Conservation (phyloP, 257 asterid species). For the Jasminum sambac region DNA sequence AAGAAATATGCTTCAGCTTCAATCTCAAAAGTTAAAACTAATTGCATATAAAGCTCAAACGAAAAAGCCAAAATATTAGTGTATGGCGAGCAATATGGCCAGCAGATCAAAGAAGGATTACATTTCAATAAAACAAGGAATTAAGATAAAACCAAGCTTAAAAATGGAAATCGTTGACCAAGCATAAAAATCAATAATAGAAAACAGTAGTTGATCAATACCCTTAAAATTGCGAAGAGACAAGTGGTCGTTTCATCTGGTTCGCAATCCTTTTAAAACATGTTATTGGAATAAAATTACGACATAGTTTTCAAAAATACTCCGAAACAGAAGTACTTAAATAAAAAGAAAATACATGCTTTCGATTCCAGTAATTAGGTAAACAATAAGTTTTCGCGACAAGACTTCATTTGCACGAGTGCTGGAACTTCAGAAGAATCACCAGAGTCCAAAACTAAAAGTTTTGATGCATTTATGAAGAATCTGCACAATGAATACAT, state of each 20-base stretch:
- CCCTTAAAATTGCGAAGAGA: slow-evolving; percentile 20
- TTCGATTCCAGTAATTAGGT: slow-evolving; percentile 38
- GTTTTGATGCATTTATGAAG: slow-evolving; percentile 54
- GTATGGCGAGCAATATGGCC: background rate
- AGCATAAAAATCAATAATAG: slow-evolving; percentile 4
- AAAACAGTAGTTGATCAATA: slow-evolving; percentile 8
- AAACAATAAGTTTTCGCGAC: slow-evolving; percentile 36
- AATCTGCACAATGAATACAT: slow-evolving; percentile 62
- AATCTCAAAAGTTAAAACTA: background rate
- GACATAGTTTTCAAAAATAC: slow-evolving; percentile 39
- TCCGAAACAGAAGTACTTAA: slow-evolving; percentile 25
- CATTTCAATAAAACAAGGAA: slow-evolving; percentile 1
- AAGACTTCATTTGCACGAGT: slow-evolving; percentile 54
- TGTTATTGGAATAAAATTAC: slow-evolving; percentile 25
- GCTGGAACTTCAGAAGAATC: slow-evolving; percentile 68
- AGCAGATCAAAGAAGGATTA: background rate
- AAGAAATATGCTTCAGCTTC: background rate
- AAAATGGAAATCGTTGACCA: slow-evolving; percentile 13
- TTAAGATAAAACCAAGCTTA: background rate
- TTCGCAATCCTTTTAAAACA: slow-evolving; percentile 29
- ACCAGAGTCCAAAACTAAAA: slow-evolving; percentile 62
- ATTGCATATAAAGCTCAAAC: background rate
- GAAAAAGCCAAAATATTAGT: background rate
- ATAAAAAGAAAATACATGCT: slow-evolving; percentile 36
- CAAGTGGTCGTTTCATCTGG: slow-evolving; percentile 18